phyloP scores from a whole-genome alignment of 768 basidiomycete species.

The Auriscalpium orientale region DNA sequence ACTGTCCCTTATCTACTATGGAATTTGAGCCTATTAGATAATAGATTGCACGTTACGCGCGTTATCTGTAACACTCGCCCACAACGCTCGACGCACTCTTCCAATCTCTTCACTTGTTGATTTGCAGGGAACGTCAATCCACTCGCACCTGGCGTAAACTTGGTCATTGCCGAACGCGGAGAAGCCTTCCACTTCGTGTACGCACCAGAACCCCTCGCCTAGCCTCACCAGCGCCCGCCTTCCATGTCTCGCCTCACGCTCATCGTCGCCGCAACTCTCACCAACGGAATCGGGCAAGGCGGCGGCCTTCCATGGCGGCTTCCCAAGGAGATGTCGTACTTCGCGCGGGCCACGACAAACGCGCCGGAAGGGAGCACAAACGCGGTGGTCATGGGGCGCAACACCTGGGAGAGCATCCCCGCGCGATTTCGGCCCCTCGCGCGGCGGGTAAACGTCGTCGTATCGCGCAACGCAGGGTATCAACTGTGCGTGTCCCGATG shows the following conservation, averaged over 20 bases:
- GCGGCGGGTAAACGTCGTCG: conserved; percentile 68
- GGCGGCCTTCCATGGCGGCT: conserved; percentile 83
- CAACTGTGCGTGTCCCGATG: conserved; percentile 43
- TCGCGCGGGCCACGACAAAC: conserved; percentile 67
- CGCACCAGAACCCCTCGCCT: no score
- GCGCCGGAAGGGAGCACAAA: conserved; percentile 54
- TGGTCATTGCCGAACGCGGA: no score
- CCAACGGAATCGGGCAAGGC: conserved; percentile 81
- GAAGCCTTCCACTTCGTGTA: no score
- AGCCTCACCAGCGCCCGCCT: no score
- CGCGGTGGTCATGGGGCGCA: conserved; percentile 89
- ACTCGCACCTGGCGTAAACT: no score
- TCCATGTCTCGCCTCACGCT: conserved; percentile 69
- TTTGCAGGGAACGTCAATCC: no score
- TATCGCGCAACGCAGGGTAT: conserved; percentile 54
- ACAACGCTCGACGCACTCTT: no score
- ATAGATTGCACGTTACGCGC: no score
- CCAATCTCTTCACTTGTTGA: no score
- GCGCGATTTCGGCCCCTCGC: conserved; percentile 72
- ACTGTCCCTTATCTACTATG: no score
- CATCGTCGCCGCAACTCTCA: conserved; percentile 86
- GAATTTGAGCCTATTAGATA: no score
- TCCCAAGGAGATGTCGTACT: conserved; percentile 86
- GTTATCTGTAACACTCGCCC: no score
- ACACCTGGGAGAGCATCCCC: conserved; percentile 98